Evolutionary conservation across 1,284 basidiomycete species (phyloP).

Genomic region (Schizophyllum amplum): DNA sequence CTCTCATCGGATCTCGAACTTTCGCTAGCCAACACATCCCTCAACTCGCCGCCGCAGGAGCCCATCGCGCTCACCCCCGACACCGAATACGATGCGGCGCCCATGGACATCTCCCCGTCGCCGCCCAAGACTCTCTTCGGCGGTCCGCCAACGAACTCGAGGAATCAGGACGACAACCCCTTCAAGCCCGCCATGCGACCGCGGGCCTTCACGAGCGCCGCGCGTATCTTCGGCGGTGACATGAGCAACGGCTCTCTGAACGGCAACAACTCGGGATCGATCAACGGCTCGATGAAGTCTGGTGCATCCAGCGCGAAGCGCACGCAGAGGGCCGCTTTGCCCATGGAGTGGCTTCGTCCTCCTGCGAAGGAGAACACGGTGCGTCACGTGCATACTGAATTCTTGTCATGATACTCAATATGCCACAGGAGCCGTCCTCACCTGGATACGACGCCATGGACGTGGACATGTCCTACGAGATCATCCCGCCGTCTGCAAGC

Average conservation of each 20-base stretch:
- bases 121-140: constrained; percentile 19
- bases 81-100: constrained; percentile 34
- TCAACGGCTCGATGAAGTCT: constrained; percentile 22
- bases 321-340: constrained; percentile 51
- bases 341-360: constrained; percentile 42
- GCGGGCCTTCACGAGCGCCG: constrained; percentile 50
- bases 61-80: constrained; percentile 36
- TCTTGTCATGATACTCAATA: constrained; percentile 16
- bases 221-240: constrained; percentile 64
- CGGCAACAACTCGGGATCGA: constrained; percentile 24
- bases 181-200: constrained; percentile 32
- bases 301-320: constrained; percentile 39
- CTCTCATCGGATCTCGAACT: constrained; percentile 66
- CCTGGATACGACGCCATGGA: constrained; percentile 67
- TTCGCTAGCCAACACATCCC: constrained; percentile 72
- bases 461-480: constrained; percentile 48
- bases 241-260: constrained; percentile 43
- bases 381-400: constrained; percentile 9
- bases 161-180: constrained; percentile 17
- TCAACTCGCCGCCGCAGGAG: constrained; percentile 57
- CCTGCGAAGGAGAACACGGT: background rate
- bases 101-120: constrained; percentile 76
- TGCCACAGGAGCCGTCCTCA: constrained; percentile 29
- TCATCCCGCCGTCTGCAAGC: constrained; percentile 20
- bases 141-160: constrained; percentile 16